phyloP scores from a whole-genome alignment of 2,329 filamentous ascomycete species.

The Colletotrichum tropicicola region DNA sequence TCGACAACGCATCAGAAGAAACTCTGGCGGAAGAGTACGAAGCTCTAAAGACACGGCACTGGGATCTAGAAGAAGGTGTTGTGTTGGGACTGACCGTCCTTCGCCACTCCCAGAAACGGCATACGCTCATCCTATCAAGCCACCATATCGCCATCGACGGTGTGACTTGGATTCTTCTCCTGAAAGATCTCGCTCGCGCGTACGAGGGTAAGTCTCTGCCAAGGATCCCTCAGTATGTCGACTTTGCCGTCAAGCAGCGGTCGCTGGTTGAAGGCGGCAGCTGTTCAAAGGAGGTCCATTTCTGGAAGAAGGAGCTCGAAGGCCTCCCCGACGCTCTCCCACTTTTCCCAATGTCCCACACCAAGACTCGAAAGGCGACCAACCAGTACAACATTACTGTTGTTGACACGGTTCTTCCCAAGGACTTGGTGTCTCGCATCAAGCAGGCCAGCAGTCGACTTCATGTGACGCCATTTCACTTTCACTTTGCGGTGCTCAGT shows the following conservation, averaged over 20 bases:
- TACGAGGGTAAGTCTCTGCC: slow-evolving; percentile 44
- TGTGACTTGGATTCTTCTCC: slow-evolving; percentile 50
- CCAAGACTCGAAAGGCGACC: not conserved
- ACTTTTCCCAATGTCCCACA: slow-evolving; percentile 39
- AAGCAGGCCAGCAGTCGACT: not conserved
- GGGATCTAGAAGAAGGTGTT: not conserved
- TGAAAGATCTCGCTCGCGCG: slow-evolving; percentile 51
- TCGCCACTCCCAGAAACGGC: slow-evolving; percentile 17
- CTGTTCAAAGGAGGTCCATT: slow-evolving; percentile 41
- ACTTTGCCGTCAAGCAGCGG: slow-evolving; percentile 43
- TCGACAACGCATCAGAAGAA: not conserved
- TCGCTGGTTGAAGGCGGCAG: slow-evolving; percentile 37
- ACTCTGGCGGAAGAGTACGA: not conserved
- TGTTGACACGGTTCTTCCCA: not conserved
- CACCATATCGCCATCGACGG: slow-evolving; percentile 63
- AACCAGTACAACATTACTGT: not conserved
- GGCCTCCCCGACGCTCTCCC: slow-evolving; percentile 40
- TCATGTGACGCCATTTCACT: slow-evolving; percentile 47
- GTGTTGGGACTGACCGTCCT: not conserved
- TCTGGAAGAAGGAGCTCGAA: slow-evolving; percentile 39
- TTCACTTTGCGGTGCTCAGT: slow-evolving; percentile 51
- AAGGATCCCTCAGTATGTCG: slow-evolving; percentile 42
- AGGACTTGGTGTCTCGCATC: not conserved
- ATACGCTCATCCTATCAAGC: slow-evolving; percentile 51
- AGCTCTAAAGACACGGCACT: not conserved